These are phyloP conservation scores for Symbiodinium natans DNA, from an alignment of 73 alveolate genomes.

Conservation along the genomic window DNA sequence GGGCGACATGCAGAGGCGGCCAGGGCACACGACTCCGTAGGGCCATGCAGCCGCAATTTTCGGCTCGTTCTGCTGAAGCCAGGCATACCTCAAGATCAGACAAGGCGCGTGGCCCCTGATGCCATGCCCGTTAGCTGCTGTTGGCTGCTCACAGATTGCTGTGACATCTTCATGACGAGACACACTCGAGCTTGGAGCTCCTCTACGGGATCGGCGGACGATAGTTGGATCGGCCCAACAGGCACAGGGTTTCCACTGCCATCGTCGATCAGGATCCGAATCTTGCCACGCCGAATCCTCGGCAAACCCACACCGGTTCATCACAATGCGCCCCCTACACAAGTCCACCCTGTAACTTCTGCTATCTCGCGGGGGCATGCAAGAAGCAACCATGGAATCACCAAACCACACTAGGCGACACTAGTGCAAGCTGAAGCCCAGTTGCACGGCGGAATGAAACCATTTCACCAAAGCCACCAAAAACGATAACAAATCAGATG, in stretches of 20 bases:
- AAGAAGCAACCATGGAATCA: too few relatives aligned
- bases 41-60: slow-evolving; percentile 86
- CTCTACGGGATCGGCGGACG: slow-evolving; percentile 58
- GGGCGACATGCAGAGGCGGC: neutral
- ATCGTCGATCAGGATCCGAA: slow-evolving; percentile 83
- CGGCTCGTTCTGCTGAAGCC: slow-evolving; percentile 90
- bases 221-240: slow-evolving; percentile 76
- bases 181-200: slow-evolving; percentile 81
- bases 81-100: slow-evolving; percentile 21
- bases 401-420: too few relatives aligned
- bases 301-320: neutral
- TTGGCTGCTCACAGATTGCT: neutral
- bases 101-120: neutral
- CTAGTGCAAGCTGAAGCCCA: too few relatives aligned
- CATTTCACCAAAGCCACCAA: too few relatives aligned
- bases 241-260: slow-evolving; percentile 93
- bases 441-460: too few relatives aligned
- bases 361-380: too few relatives aligned
- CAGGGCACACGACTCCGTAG: slow-evolving; percentile 48
- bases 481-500: too few relatives aligned
- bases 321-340: too few relatives aligned
- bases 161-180: neutral
- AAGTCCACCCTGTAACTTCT: too few relatives aligned
- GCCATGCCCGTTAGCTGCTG: neutral
- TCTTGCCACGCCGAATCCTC: slow-evolving; percentile 91